Evolutionary conservation across 805 yeast genomes (phyloP).

Genomic region (Saitoella complicata): DNA sequence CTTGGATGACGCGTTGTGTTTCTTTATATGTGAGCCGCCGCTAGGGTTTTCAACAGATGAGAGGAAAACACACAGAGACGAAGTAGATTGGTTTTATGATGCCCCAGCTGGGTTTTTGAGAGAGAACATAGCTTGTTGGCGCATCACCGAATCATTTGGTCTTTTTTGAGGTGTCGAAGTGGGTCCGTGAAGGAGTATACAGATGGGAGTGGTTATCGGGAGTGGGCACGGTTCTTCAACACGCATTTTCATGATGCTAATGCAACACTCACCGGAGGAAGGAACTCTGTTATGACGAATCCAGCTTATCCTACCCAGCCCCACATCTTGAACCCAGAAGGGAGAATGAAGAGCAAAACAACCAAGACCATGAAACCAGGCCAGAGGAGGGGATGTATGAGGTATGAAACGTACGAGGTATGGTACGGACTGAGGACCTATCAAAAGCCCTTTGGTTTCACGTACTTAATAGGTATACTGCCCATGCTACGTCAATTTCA

Average conservation of each 20-base stretch:
- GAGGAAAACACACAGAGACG: conserved; percentile 49
- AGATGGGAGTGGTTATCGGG: conserved; percentile 16
- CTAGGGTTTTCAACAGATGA: conserved; percentile 23
- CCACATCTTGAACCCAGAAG: too few species aligned
- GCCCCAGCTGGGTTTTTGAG: conserved; percentile 43
- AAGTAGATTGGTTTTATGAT: conserved; percentile 68
- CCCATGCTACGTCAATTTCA: too few species aligned
- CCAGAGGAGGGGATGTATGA: too few species aligned
- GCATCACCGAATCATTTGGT: conserved; percentile 63
- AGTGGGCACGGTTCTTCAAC: conserved; percentile 50
- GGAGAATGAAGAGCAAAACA: too few species aligned
- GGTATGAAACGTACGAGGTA: too few species aligned
- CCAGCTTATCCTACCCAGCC: too few species aligned
- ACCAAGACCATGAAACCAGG: too few species aligned
- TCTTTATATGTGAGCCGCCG: conserved; percentile 87
- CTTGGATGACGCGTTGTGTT: conserved; percentile 40
- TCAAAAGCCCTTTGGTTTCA: too few species aligned
- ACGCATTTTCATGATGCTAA: conserved; percentile 76
- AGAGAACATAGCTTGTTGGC: conserved; percentile 19
- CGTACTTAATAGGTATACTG: too few species aligned
- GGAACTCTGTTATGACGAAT: too few species aligned
- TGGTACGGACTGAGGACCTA: too few species aligned
- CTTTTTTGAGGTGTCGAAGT: conserved; percentile 50
- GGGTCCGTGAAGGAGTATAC: conserved; percentile 28
- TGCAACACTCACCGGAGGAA: too few species aligned